A percentile compares a stretch with the other conserved stretches of the same genome.
Conservation (phyloP, 495 filamentous ascomycete species). For the Penicillium riverlandense region DNA sequence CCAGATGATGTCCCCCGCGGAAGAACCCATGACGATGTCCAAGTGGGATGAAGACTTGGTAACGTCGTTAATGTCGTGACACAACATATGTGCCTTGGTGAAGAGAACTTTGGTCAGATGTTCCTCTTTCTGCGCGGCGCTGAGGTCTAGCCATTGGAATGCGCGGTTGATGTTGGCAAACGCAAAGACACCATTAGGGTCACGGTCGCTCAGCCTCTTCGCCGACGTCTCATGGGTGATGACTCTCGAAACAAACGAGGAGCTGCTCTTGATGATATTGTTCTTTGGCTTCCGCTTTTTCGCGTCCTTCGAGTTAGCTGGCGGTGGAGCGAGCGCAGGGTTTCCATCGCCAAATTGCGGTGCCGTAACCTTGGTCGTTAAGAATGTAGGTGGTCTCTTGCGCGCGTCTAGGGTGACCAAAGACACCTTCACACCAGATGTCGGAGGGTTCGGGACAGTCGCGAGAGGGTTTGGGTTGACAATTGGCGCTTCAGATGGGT, state of each 20-base stretch:
- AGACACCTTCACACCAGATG: slow-evolving; percentile 79
- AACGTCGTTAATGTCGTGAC: slow-evolving; percentile 82
- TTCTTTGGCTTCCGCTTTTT: slow-evolving; percentile 92
- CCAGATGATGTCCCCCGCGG: slow-evolving; percentile 95
- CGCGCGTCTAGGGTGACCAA: slow-evolving; percentile 60
- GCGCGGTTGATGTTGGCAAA: slow-evolving; percentile 95
- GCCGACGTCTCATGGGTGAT: slow-evolving; percentile 75
- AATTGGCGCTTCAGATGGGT: slow-evolving; percentile 84
- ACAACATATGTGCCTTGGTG: slow-evolving; percentile 89
- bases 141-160: slow-evolving; percentile 77
- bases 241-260: slow-evolving; percentile 92
- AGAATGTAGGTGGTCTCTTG: slow-evolving; percentile 48
- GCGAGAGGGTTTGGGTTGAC: slow-evolving; percentile 84
- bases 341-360: slow-evolving; percentile 89
- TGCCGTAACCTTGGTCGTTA: slow-evolving; percentile 31
- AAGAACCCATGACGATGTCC: slow-evolving; percentile 92
- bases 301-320: slow-evolving; percentile 55
- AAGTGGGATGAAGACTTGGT: slow-evolving; percentile 76
- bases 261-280: slow-evolving; percentile 96
- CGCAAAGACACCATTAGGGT: slow-evolving; percentile 70
- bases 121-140: slow-evolving; percentile 56
- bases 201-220: slow-evolving; percentile 73
- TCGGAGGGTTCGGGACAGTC: slow-evolving; percentile 72
- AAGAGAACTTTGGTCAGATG: slow-evolving; percentile 92
- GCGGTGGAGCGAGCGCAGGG: slow-evolving; percentile 51